A percentile compares a stretch with the other conserved stretches of the same genome.
Conservation (phyloP, 2,329 filamentous ascomycete species). For the Calonectria ilicicola region DNA sequence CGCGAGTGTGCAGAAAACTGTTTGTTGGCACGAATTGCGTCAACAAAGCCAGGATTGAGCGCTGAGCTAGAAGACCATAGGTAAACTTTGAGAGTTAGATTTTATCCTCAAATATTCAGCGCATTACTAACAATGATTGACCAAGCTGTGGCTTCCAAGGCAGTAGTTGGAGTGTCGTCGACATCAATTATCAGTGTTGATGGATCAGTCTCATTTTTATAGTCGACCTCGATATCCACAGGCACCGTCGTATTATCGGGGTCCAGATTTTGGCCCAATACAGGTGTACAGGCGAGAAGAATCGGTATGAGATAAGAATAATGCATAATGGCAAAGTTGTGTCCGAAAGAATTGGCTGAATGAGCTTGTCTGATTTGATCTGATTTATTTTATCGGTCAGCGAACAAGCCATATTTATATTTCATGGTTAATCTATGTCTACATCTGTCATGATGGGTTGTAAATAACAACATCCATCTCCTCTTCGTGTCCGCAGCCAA, state of each 20-base stretch:
- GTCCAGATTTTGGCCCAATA: neutral
- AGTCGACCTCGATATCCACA: neutral
- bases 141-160: neutral
- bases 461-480: too few species aligned
- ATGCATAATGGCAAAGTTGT: neutral
- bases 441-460: neutral
- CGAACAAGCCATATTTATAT: neutral
- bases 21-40: neutral
- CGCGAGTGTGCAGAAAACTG: neutral
- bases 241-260: neutral
- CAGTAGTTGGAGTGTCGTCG: neutral
- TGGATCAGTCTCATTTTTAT: neutral
- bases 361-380: neutral
- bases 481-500: neutral
- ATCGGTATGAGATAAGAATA: neutral
- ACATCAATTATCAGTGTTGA: neutral
- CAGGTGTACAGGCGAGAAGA: neutral
- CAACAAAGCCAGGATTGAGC: neutral
- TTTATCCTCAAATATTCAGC: neutral
- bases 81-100: neutral
- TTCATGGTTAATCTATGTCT: neutral
- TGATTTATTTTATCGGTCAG: neutral
- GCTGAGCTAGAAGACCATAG: neutral
- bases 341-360: neutral
- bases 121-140: neutral